Base-by-base conservation (phyloP, 2,329 filamentous ascomycete genomes). In the Monilinia fructicola region DNA sequence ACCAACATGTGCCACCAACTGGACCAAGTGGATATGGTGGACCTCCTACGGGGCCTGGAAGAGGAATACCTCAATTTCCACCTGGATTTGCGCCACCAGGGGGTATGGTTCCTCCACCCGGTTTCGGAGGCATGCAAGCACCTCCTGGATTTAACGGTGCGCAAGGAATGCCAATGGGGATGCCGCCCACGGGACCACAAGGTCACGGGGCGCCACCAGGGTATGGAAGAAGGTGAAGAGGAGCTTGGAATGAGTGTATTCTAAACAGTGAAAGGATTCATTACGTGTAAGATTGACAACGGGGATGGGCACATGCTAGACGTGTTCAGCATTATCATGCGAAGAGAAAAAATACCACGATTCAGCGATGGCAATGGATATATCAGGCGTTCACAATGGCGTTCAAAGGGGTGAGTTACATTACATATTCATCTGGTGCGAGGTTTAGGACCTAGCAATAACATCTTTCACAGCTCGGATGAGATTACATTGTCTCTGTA, bases 1-100 rank as follows among this genome's bases (percentile, higher is more conserved):
- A 76, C 80, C 58, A 60, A 26, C 42, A 60, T 73, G 80, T 78
- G 38, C 78, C 80, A 14, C 82, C 83, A 35, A 76, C 77, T 35
- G 83, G 82, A 1, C 56, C 56, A 60, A 46, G 56, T 9, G 56
- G 56, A 60, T 60, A 60, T 5, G 56, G 42, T 11, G 44, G 48
- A 7, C 58, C 58, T 60, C n/a, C 58, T 7, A 26, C 21, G 26
- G 58, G 58, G 3, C 58, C 56, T 23, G 28, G 11, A 11, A 40
- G 56, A 38, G 56, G 56, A 60, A 48, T 60, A 0, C 46, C 48
- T 14, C 58, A 60, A 18, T 60, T 60, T 85, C 85, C 82, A 28
- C 80, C 82, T 59, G 82, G 82, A 0, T 66, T 66, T n/a, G 56
- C 46, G n/a, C 56, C 64, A 6, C 63, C 54, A 18, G 35, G 38